phyloP scores from a whole-genome alignment of 352 stramenopile genomes.

The Phytophthora kernoviae region DNA sequence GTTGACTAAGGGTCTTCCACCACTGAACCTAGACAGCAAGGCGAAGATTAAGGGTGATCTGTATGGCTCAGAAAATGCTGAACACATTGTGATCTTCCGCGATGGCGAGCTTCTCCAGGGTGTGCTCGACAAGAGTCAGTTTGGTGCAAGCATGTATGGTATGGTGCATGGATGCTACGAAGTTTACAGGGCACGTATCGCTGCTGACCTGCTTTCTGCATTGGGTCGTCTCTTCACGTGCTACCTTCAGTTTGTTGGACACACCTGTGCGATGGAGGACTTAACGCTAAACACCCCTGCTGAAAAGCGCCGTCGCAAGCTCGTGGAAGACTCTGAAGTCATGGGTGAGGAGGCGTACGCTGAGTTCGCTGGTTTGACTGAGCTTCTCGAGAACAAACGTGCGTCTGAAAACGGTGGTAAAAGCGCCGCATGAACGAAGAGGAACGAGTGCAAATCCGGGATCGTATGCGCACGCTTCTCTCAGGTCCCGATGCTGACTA shows the following conservation, averaged over 20 bases:
- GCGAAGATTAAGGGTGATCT: constrained; percentile 96
- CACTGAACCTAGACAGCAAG: constrained; percentile 94
- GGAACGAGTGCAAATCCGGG: constrained; percentile 71
- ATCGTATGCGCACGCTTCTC: constrained; percentile 78
- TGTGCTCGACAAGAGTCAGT: constrained; percentile 99
- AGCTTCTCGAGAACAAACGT: constrained; percentile 70
- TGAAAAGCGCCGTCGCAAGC: constrained; percentile 90
- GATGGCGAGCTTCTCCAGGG: constrained; percentile 96
- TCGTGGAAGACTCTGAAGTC: constrained; percentile 89
- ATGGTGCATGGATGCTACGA: constrained; percentile 98
- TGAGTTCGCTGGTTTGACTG: constrained; percentile 79
- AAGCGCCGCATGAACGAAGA: constrained; percentile 87
- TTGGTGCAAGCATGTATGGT: constrained; percentile 98
- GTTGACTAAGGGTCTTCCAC: constrained; percentile 89
- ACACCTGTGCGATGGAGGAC: constrained; percentile 99
- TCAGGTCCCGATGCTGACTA: constrained; percentile 70
- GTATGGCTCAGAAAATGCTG: constrained; percentile 94
- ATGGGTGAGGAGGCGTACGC: constrained; percentile 85
- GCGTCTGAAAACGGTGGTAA: constrained; percentile 52
- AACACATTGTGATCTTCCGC: constrained; percentile 97
- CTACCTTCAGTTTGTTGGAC: constrained; percentile 97
- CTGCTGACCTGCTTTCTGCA: constrained; percentile 81
- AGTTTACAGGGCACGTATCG: constrained; percentile 84
- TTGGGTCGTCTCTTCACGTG: constrained; percentile 95
- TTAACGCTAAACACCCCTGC: constrained; percentile 95